These are phyloP conservation scores for Ceratobasidium theobromae DNA, from an alignment of 1,284 basidiomycete species.

Conservation along the genomic window DNA sequence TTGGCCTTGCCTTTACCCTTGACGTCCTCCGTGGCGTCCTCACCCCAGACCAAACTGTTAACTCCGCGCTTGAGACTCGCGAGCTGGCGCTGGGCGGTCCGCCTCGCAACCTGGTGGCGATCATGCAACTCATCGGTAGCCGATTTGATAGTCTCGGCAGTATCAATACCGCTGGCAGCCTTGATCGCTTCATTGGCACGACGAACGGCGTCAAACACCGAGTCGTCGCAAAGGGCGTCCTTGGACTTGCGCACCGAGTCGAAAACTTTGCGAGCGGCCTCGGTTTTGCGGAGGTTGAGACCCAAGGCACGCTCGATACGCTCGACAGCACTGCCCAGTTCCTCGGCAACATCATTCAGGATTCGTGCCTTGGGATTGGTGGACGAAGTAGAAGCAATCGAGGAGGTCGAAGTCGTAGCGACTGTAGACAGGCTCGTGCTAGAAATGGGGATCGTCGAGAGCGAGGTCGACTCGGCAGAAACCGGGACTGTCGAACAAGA, in stretches of 20 bases:
- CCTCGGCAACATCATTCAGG: background rate
- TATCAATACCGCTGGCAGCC: background rate
- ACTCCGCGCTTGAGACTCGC: slow-evolving; percentile 8
- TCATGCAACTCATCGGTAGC: background rate
- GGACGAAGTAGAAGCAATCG: background rate
- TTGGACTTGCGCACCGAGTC: background rate
- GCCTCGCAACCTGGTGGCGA: background rate
- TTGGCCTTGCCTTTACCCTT: slow-evolving; percentile 2
- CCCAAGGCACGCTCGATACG: slow-evolving; percentile 11
- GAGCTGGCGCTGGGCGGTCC: slow-evolving; percentile 2
- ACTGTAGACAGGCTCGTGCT: background rate
- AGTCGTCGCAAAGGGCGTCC: background rate
- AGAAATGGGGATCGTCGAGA: background rate
- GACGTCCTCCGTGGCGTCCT: slow-evolving; percentile 2
- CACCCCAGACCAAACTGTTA: background rate
- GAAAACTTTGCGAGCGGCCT: background rate
- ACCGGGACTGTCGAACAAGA: slow-evolving; percentile 16
- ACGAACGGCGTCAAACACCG: background rate
- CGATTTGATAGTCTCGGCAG: background rate
- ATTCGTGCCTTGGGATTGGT: background rate
- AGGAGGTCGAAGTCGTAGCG: background rate
- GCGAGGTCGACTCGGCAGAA: background rate
- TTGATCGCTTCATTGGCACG: background rate
- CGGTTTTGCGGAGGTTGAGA: slow-evolving; percentile 3
- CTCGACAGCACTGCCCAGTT: background rate